These are phyloP conservation scores for Hortiboletus flavorubellus DNA, from an alignment of 768 basidiomycete species.

Conservation along the genomic window DNA sequence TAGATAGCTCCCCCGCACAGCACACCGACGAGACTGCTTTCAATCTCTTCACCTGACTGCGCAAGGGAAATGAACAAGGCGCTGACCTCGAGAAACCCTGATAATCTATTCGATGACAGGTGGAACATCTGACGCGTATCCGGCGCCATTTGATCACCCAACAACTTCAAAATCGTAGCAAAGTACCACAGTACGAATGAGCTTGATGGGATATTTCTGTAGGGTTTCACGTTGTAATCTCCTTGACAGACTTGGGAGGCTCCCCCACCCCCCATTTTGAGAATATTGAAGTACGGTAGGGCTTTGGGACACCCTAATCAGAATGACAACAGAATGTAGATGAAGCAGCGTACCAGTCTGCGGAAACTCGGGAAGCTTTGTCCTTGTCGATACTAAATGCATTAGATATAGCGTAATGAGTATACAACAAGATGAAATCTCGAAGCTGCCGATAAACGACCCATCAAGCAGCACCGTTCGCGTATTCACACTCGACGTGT, in stretches of 20 bases:
- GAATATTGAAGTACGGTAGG: conserved; percentile 87
- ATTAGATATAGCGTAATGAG: conserved; percentile 85
- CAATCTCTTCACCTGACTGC: conserved; percentile 56
- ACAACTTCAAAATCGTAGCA: neutral
- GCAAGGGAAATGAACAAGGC: conserved; percentile 82
- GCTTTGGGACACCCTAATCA: conserved; percentile 38
- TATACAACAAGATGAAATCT: conserved; percentile 87
- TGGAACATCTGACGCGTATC: no score
- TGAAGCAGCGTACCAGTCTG: conserved; percentile 53
- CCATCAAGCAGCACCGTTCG: conserved; percentile 89
- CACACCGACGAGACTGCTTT: conserved; percentile 82
- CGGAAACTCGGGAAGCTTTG: conserved; percentile 89
- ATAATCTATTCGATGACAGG: conserved; percentile 84
- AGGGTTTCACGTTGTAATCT: conserved; percentile 78
- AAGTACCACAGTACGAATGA: conserved; percentile 87
- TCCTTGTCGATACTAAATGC: conserved; percentile 68
- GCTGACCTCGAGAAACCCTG: conserved; percentile 89
- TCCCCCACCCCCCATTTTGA: conserved; percentile 57
- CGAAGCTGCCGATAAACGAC: conserved; percentile 91
- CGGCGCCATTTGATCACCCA: neutral
- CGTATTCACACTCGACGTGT: conserved; percentile 94
- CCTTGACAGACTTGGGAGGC: conserved; percentile 52
- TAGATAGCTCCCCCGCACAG: conserved; percentile 88
- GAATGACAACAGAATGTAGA: neutral
- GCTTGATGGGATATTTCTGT: conserved; percentile 82